Evolutionary conservation across 2,329 filamentous ascomycete genomes (phyloP), one percentile per base, ranked within the genome.

Genomic region (Lasiodiplodia gonubiensis): DNA sequence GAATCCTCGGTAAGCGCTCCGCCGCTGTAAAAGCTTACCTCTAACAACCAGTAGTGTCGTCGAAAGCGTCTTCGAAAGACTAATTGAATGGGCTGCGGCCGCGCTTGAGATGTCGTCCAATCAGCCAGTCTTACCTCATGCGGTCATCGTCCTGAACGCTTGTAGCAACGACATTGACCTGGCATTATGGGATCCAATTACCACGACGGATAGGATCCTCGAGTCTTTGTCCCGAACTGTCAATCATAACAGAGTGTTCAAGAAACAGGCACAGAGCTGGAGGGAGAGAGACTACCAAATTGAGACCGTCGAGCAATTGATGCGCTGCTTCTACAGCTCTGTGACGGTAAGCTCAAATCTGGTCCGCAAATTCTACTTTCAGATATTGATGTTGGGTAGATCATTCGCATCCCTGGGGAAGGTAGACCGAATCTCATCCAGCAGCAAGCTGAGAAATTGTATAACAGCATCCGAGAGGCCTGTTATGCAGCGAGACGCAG

Each of bases 91-190:
- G 85, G 85, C 84, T 14, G 78, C 80, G 2, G 80, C 83, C 12
- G 82, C 82, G 1, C 75, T 86, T 6, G 84, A 86, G 69, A 85
- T 81, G 68, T 85, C 84, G 0, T 79, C 83, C 52, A 87, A 87
- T 68, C 85, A 87, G 70, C 85, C 85, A 0, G 80, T 83, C 2
- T 78, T 87, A 3, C 85, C 86, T 3, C 84, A 86, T 70, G 85
- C 82, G 5, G 80, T 88, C 63, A 83, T 88, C 52, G 84, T 83
- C 0, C 75, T 87, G 39, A 86, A 86, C 71, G 80, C 79, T 1
- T 77, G 79, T 0, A 79, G 84, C 11, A 71, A 74, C 53, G 74
- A 75, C 51, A 75, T 81, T 4, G 74, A 81, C 39, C 73, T 75
- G 18, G 70, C 74, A 10, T 75, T 80, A 53, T 86, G 84, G 84